Evolutionary conservation across 192 early-diverging fungal genomes (phyloP).

Genomic region (Entomortierella beljakovae): DNA sequence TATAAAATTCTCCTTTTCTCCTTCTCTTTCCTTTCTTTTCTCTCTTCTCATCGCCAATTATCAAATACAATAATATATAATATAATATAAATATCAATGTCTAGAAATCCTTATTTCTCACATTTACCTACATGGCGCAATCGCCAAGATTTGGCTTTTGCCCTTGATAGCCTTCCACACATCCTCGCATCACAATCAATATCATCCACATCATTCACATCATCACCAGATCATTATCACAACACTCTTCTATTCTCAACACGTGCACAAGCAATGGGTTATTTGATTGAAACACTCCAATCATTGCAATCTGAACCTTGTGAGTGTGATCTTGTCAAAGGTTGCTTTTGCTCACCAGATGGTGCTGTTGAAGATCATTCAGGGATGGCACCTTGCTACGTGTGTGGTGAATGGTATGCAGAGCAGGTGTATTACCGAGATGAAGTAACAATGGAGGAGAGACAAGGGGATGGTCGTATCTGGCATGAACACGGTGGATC

Average conservation of each 20-base stretch:
- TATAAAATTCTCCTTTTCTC: slow-evolving; percentile 1
- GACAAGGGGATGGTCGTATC: slow-evolving; percentile 22
- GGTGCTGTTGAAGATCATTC: slow-evolving; percentile 34
- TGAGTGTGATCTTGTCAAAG: slow-evolving; percentile 35
- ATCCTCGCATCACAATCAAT: slow-evolving; percentile 16
- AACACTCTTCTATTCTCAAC: slow-evolving; percentile 31
- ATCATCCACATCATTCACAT: not conserved
- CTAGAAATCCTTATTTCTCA: slow-evolving; percentile 41
- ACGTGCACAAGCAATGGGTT: slow-evolving; percentile 50
- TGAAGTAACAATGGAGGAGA: slow-evolving; percentile 8
- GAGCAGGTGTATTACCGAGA: slow-evolving; percentile 24
- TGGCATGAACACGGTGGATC: slow-evolving; percentile 45
- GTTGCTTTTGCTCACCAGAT: slow-evolving; percentile 36
- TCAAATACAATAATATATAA: too few relatives aligned
- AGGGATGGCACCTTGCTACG: slow-evolving; percentile 42
- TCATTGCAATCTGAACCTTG: slow-evolving; percentile 36
- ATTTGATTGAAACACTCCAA: slow-evolving; percentile 39
- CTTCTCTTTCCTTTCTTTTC: not conserved
- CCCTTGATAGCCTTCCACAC: slow-evolving; percentile 34
- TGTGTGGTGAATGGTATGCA: slow-evolving; percentile 52
- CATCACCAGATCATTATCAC: slow-evolving; percentile 12
- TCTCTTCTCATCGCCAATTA: not conserved
- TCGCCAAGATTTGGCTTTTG: slow-evolving; percentile 45
- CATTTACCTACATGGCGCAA: slow-evolving; percentile 43
- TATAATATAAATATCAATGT: too few relatives aligned